Conservation (phyloP, 1,284 basidiomycete species). For the Chondrostereum purpureum region DNA sequence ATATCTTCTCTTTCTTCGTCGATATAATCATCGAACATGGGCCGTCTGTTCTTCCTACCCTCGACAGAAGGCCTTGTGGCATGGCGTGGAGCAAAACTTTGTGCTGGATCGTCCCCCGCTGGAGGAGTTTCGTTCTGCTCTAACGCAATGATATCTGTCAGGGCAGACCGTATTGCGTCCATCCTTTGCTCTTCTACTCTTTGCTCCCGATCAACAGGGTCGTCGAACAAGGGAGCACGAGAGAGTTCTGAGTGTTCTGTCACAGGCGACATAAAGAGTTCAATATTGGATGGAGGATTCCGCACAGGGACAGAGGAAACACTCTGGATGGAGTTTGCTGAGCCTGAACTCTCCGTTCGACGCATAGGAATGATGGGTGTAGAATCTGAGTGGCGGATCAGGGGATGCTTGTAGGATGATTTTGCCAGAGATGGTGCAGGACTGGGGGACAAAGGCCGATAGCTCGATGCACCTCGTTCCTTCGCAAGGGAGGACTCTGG, state of each 20-base stretch:
- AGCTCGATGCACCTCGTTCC: constrained; percentile 18
- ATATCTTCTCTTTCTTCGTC: constrained; percentile 34
- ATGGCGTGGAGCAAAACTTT: constrained; percentile 9
- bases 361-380: constrained; percentile 27
- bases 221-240: constrained; percentile 74
- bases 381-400: constrained; percentile 32
- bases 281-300: constrained; percentile 50
- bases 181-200: constrained; percentile 73
- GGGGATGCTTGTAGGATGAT: constrained; percentile 15
- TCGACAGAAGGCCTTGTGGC: constrained; percentile 12
- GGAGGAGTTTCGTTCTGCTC: constrained; percentile 41
- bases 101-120: background rate
- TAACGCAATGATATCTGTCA: constrained; percentile 88
- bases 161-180: constrained; percentile 89
- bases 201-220: constrained; percentile 59
- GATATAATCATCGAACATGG: constrained; percentile 35
- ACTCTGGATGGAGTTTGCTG: constrained; percentile 22
- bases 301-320: constrained; percentile 23
- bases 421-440: constrained; percentile 18
- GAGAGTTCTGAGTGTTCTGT: constrained; percentile 44
- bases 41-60: constrained; percentile 18
- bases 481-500: constrained; percentile 21
- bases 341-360: constrained; percentile 29
- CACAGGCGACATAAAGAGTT: constrained; percentile 71
- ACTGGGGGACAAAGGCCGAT: constrained; percentile 15